Evolutionary conservation across 371 early-diverging fungal species (phyloP), one percentile per base, ranked within the genome.

Genomic region (Mucor mucedo): DNA sequence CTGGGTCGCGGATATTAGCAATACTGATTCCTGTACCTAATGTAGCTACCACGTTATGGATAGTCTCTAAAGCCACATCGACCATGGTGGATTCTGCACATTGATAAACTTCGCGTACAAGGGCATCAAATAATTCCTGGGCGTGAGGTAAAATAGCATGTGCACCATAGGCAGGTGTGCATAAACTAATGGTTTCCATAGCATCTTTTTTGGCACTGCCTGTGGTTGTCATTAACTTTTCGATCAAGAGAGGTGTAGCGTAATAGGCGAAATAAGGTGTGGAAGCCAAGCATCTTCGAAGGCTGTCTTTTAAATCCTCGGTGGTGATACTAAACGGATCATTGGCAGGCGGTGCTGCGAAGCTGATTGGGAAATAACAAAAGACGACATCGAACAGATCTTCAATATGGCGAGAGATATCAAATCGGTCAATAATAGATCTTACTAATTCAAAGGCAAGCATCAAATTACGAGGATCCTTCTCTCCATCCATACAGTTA

Each of bases 311-410:
- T 30, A 98, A 76, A 70, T 93, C 87, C 21, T 91, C 89, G 4
- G 95, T 84, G 3, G 97, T 91, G 35, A 98, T 91, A 4, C 90
- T 90, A 42, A 89, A 88, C 1, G 89, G 87, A 76, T 95, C 97
- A 87, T 90, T 48, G 90, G 91, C 0, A 91, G 91, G 30, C 38
- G 91, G 30, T 38, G 95, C 89, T 69, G 87, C 85, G 77, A 96
- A 98, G 5, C 97, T 95, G 69, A 98, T 97, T 0, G 98, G 98
- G 67, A 98, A 98, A 79, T 98, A 98, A 77, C 96, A 95, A 67
- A 93, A 97, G 14, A 92, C 83, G 27, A 94, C 85, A 42, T 98
- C 96, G 72, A 97, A 97, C 44, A 97, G 65, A 52, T 93, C 93
- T 72, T 95, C 93, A 10, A 89, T 86, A 65, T 91, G 84, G 16